A percentile compares a stretch with the other conserved stretches of the same genome.
phyloP scores from a whole-genome alignment of 345 rosid genomes.

The Rhodamnia rubescens region DNA sequence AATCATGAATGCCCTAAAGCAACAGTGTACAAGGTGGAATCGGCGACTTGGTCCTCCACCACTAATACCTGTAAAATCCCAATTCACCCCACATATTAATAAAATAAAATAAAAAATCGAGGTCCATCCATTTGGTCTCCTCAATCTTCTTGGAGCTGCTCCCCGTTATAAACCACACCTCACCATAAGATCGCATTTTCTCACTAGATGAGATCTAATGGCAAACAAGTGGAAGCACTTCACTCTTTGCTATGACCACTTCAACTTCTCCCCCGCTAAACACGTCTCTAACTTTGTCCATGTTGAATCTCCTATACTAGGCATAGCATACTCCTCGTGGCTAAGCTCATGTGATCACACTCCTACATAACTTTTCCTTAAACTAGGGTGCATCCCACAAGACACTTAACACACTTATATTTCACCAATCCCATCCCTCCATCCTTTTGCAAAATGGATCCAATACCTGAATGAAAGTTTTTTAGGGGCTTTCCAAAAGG shows the following conservation, averaged over 20 bases:
- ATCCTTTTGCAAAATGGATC: background rate
- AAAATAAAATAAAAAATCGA: too few relatives aligned
- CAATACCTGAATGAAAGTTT: background rate
- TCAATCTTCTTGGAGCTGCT: background rate
- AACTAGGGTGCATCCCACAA: background rate
- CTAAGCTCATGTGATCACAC: background rate
- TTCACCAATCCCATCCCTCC: background rate
- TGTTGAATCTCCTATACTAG: background rate
- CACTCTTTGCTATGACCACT: background rate
- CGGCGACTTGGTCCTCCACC: background rate
- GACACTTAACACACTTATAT: background rate
- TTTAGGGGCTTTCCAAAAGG: background rate
- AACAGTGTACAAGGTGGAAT: background rate
- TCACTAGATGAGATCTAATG: background rate
- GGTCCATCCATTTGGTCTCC: background rate
- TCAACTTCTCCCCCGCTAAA: background rate
- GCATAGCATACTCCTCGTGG: background rate
- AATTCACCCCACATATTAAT: background rate
- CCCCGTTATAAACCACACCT: background rate
- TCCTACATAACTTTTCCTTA: background rate
- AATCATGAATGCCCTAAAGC: background rate
- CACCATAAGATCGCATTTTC: background rate
- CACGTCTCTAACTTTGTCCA: background rate
- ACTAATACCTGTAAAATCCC: background rate
- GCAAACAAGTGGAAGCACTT: background rate